Conservation (phyloP, 768 basidiomycete genomes). For the Trametes sanguinea region DNA sequence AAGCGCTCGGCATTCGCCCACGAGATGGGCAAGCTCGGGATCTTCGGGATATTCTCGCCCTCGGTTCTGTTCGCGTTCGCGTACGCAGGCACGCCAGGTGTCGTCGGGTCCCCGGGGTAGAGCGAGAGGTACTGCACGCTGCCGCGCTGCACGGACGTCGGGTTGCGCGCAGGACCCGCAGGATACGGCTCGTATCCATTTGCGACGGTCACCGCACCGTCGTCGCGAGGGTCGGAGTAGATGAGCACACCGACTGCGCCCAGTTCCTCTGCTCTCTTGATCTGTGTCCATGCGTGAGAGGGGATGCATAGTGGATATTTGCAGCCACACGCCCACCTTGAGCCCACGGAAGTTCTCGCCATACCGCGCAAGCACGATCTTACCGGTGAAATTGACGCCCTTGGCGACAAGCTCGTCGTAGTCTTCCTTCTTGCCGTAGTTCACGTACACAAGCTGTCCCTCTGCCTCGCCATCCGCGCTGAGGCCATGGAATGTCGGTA, state of each 20-base stretch:
- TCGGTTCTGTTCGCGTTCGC: slow-evolving; percentile 68
- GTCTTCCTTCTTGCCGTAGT: slow-evolving; percentile 77
- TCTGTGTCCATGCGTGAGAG: slow-evolving; percentile 38
- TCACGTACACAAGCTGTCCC: slow-evolving; percentile 73
- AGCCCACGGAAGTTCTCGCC: slow-evolving; percentile 82
- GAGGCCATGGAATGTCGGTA: slow-evolving; percentile 84
- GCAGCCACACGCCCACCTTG: slow-evolving; percentile 57
- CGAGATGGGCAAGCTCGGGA: slow-evolving; percentile 86
- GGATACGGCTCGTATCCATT: slow-evolving; percentile 84
- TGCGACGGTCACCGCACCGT: slow-evolving; percentile 72
- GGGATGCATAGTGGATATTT: too few species aligned
- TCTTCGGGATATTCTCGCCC: slow-evolving; percentile 65
- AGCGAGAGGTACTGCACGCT: slow-evolving; percentile 68
- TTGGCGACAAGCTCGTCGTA: slow-evolving; percentile 63
- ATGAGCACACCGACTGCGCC: slow-evolving; percentile 81
- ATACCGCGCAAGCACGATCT: slow-evolving; percentile 79
- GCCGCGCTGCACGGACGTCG: slow-evolving; percentile 84
- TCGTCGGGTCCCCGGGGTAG: slow-evolving; percentile 76
- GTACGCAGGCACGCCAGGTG: slow-evolving; percentile 87
- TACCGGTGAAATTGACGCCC: slow-evolving; percentile 75
- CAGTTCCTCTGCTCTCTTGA: slow-evolving; percentile 80
- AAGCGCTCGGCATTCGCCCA: slow-evolving; percentile 77
- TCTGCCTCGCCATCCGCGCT: slow-evolving; percentile 77
- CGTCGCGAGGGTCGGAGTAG: slow-evolving; percentile 85
- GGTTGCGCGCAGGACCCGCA: slow-evolving; percentile 85